Conservation (phyloP, 2,329 filamentous ascomycete species). For the Pseudogymnoascus sp. region DNA sequence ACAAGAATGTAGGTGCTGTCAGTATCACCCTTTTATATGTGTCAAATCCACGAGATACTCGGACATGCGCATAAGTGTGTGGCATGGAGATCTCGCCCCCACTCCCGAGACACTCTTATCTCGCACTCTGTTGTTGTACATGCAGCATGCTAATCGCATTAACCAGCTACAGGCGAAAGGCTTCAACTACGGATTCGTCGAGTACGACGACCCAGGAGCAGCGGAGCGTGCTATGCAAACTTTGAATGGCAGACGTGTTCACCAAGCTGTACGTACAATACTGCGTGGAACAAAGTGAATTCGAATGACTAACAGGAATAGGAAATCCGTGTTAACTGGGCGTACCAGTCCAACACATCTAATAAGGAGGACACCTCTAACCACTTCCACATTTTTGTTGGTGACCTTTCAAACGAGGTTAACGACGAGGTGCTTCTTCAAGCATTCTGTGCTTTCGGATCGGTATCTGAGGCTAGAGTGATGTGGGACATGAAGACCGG, state of each 20-base stretch:
- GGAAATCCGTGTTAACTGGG: constrained; percentile 99
- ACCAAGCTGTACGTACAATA: constrained; percentile 69
- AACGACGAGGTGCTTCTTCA: constrained; percentile 92
- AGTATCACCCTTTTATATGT: constrained; percentile 28
- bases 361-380: constrained; percentile 97
- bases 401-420: constrained; percentile 95
- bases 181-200: constrained; percentile 97
- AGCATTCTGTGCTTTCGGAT: constrained; percentile 92
- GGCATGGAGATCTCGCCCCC: constrained; percentile 20
- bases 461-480: constrained; percentile 92
- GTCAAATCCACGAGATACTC: constrained; percentile 21
- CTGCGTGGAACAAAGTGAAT: neutral
- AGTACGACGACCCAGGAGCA: constrained; percentile 95
- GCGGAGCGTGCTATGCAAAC: constrained; percentile 97
- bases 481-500: constrained; percentile 99
- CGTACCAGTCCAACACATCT: constrained; percentile 89
- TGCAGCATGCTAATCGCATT: constrained; percentile 25
- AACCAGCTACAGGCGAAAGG: constrained; percentile 69
- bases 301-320: constrained; percentile 35
- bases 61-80: constrained; percentile 17
- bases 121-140: constrained; percentile 7
- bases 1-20: constrained; percentile 83
- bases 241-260: constrained; percentile 87
- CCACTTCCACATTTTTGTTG: constrained; percentile 98
- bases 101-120: constrained; percentile 20